Evolutionary conservation across 805 yeast genomes (phyloP).

Genomic region (Lachancea sp.): DNA sequence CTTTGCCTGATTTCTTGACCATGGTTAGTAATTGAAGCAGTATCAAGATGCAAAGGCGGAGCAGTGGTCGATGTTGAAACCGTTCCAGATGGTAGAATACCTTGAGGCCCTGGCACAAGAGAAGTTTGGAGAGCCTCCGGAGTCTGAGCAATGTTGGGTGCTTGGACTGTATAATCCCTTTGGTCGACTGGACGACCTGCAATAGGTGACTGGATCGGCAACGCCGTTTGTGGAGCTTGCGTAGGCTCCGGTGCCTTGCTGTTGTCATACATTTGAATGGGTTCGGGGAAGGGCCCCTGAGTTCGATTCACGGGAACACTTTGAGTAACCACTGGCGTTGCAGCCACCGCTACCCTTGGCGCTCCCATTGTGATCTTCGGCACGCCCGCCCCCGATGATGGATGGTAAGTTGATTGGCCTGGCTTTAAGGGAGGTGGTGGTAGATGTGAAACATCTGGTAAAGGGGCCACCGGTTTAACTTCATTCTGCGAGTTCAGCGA

Average conservation of each 20-base stretch:
- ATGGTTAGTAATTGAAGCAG: not conserved
- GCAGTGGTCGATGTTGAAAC: not conserved
- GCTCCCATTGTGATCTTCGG: too few species aligned
- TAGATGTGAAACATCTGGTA: constrained; percentile 20
- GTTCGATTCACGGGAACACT: constrained; percentile 1
- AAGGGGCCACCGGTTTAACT: constrained; percentile 9
- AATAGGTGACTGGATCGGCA: constrained; percentile 4
- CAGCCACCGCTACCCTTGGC: too few species aligned
- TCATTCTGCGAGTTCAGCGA: constrained; percentile 3
- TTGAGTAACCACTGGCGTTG: not conserved
- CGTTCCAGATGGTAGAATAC: not conserved
- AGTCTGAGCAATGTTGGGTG: not conserved
- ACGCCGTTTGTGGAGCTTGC: constrained; percentile 1
- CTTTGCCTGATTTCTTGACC: not conserved
- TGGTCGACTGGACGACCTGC: not conserved
- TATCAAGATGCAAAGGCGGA: not conserved
- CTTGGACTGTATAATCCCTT: not conserved
- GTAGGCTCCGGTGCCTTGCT: constrained; percentile 13
- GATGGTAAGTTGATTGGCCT: constrained; percentile 33
- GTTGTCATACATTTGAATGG: constrained; percentile 9
- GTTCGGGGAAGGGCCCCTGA: constrained; percentile 9
- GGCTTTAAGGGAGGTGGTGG: constrained; percentile 38
- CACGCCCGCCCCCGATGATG: constrained; percentile 1
- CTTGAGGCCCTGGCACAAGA: not conserved
- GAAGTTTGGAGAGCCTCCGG: not conserved